Conservation (phyloP, 768 basidiomycete species). For the Panaeolus cyanescens region DNA sequence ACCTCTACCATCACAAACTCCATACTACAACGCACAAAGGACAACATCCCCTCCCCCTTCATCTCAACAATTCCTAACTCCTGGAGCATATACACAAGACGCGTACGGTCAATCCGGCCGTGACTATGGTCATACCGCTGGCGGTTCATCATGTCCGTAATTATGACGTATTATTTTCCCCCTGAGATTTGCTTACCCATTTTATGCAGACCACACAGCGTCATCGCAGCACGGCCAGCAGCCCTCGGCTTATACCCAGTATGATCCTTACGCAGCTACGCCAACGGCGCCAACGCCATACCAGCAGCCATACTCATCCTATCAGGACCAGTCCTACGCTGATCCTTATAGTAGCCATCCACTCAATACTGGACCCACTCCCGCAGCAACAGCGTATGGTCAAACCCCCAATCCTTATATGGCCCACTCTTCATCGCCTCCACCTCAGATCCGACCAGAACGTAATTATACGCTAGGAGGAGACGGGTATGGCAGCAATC, state of each 20-base stretch:
- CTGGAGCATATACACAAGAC: conserved; percentile 34
- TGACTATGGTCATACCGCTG: conserved; percentile 55
- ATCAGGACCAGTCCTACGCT: conserved; percentile 2
- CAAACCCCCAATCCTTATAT: conserved; percentile 27
- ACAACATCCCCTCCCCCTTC: conserved; percentile 29
- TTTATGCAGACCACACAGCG: conserved; percentile 54
- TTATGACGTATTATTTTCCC: not conserved
- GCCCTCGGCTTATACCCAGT: conserved; percentile 45
- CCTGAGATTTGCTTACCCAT: not conserved
- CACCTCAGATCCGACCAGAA: conserved; percentile 31
- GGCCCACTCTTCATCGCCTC: conserved; percentile 21
- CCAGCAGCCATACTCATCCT: not conserved
- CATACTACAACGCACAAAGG: conserved; percentile 26
- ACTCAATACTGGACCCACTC: conserved; percentile 17
- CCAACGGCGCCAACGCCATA: not conserved
- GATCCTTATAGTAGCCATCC: not conserved
- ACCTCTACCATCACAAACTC: conserved; percentile 11
- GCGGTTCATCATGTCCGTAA: conserved; percentile 56
- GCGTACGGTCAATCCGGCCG: conserved; percentile 24
- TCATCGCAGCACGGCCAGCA: conserved; percentile 49
- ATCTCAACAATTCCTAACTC: conserved; percentile 36
- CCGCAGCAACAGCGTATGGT: conserved; percentile 22
- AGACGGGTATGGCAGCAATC: conserved; percentile 53
- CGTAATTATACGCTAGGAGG: conserved; percentile 62
- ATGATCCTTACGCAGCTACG: conserved; percentile 42